Base-by-base conservation (phyloP, 331 rosid genomes). In the Erythrophleum ivorense region DNA sequence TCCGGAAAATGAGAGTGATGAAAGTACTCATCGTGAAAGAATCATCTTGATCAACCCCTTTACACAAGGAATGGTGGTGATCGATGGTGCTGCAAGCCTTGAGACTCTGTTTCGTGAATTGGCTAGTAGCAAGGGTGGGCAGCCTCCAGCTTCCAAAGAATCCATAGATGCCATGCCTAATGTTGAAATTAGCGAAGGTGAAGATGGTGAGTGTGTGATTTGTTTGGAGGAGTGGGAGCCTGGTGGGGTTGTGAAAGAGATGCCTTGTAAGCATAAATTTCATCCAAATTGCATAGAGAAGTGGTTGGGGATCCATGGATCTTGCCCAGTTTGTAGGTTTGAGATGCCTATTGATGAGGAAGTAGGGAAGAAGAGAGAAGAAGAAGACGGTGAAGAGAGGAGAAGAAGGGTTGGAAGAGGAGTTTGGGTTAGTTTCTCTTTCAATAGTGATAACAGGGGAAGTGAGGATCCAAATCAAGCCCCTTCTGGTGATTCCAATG, bases 221-320 rank as follows among this genome's bases (percentile, higher is more conserved):
- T 95, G 98, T 75, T 85, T 95, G 85, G 98, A 95, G 29, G 89
- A 90, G 66, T 89, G 85, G 80, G 89, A 85, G 69, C 82, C 79
- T 45, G 91, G 90, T 63, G 86, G 84, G 10, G 68, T 77, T 43
- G 92, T 77, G 0, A 95, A 84, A 31, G 88, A 87, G 45, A 91
- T 95, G 98, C 94, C 98, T 10, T 91, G 97, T 70, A 85, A 78
- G 81, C 99, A 95, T 73, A 85, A 82, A 59, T 95, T 95, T 80
- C 97, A 93, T 18, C 73, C 55, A 0, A 48, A 58, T 71, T 93
- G 99, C 18, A 85, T 95, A 38, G 94, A 88, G 84, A 89, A 85
- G 90, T 95, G 99, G 99, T 31, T 93, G 43, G 87, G 85, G 71
- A 77, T 85, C 36, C 98, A 89, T 76, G 99, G 97, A 43, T 82